Evolutionary conservation across 805 yeast species (phyloP).

Genomic region (Zygosaccharomyces bisporus): DNA sequence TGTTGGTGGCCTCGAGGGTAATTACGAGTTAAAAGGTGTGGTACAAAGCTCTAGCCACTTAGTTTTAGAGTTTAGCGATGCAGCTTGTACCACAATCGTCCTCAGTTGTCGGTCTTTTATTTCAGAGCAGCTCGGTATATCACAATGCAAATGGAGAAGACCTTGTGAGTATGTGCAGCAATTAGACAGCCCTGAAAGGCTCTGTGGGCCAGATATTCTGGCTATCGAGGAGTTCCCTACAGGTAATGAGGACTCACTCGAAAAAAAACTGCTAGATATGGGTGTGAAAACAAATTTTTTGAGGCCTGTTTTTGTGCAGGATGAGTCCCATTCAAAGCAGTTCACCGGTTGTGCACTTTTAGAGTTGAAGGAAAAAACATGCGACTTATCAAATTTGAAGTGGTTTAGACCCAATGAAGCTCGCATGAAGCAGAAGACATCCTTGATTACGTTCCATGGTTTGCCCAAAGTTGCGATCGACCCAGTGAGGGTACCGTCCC

Average conservation of each 20-base stretch:
- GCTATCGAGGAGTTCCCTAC: constrained; percentile 18
- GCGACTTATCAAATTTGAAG: constrained; percentile 1
- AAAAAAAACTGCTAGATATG: constrained; percentile 8
- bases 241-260: constrained; percentile 13
- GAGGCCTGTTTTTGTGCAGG: constrained; percentile 12
- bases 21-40: constrained; percentile 6
- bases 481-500: constrained; percentile 29
- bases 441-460: constrained; percentile 34
- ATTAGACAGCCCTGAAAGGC: constrained; percentile 17
- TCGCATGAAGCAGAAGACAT: constrained; percentile 19
- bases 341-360: constrained; percentile 30
- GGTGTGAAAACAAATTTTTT: constrained; percentile 11
- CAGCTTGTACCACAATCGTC: constrained; percentile 22
- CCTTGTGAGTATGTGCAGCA: constrained; percentile 29
- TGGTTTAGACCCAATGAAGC: constrained; percentile 28
- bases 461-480: constrained; percentile 38
- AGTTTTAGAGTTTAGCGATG: constrained; percentile 19
- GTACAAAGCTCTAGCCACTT: constrained; percentile 4
- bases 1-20: constrained; percentile 12
- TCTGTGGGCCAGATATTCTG: constrained; percentile 23
- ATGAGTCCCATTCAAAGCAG: constrained; percentile 5
- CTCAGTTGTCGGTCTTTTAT: constrained; percentile 25
- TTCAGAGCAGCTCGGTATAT: constrained; percentile 15
- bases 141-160: constrained; percentile 24
- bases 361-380: constrained; percentile 16